Evolutionary conservation across 2,329 filamentous ascomycete genomes (phyloP).

Genomic region (Talaromyces sp.): DNA sequence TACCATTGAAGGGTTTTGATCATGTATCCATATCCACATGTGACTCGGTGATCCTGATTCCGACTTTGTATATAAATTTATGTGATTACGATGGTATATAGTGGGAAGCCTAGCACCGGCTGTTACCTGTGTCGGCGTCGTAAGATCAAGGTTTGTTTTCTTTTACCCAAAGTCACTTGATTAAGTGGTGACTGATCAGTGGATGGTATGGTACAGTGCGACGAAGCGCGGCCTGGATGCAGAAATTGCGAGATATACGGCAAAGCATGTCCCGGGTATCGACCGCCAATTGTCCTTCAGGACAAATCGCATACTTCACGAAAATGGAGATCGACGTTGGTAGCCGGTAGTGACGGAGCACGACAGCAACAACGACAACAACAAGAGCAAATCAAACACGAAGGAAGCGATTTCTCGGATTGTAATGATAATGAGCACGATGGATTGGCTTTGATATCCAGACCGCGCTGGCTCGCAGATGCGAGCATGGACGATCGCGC

Average conservation of each 20-base stretch:
- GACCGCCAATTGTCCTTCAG: slow-evolving; percentile 30
- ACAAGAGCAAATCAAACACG: neutral
- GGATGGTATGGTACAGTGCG: slow-evolving; percentile 20
- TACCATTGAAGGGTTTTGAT: neutral
- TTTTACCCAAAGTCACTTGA: slow-evolving; percentile 17
- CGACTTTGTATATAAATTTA: neutral
- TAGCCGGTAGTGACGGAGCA: neutral
- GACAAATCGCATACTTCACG: slow-evolving; percentile 31
- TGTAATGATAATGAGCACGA: neutral
- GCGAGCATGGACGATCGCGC: slow-evolving; percentile 34
- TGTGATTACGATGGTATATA: slow-evolving; percentile 35
- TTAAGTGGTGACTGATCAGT: neutral
- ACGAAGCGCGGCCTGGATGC: slow-evolving; percentile 33
- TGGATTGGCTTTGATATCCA: slow-evolving; percentile 7
- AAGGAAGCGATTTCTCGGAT: neutral
- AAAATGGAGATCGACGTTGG: slow-evolving; percentile 14
- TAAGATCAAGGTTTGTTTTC: slow-evolving; percentile 33
- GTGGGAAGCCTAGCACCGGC: slow-evolving; percentile 36
- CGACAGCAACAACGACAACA: no score
- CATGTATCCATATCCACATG: slow-evolving; percentile 4
- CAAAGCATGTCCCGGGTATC: slow-evolving; percentile 34
- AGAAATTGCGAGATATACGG: slow-evolving; percentile 35
- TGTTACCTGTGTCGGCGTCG: slow-evolving; percentile 37
- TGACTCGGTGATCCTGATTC: slow-evolving; percentile 9
- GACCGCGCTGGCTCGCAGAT: slow-evolving; percentile 23